Base-by-base conservation (phyloP, 305 asterid species). In the Fraxinus dipetala region DNA sequence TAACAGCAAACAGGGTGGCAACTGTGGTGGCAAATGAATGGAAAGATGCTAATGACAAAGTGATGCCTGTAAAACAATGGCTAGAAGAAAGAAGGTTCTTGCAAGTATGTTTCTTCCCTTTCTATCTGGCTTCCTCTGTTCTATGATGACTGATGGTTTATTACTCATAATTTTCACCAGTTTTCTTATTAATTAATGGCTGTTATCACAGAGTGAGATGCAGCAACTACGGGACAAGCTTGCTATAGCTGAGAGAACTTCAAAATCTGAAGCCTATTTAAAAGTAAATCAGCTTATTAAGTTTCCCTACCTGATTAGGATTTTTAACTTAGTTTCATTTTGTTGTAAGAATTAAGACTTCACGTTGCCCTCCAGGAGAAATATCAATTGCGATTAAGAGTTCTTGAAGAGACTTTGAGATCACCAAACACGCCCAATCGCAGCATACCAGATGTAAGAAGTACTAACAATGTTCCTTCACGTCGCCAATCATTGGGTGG, bases 1-100 rank as follows among this genome's bases (percentile, higher is more conserved):
- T 96, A 78, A 94, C 97, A 5, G 99, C 99, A 82, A 96, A 96
- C 83, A 92, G 99, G 90, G 99, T 96, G 83, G 99, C 99, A 45
- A 92, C 96, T 61, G 99, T 94, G 81, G 99, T 96, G 73, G 99
- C 99, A 84, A 96, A 96, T 86, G 99, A 96, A 85, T 96, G 98
- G 98, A 96, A 96, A 88, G 99, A 96, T 88, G 90, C 98, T 83
- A 96, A 90, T 86, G 99, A 96, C 87, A 96, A 94, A 90, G 99
- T 96, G 86, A 94, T 96, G 99, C 99, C 99, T 24, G 98, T 96
- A 65, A 96, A 96, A 84, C 99, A 96, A 80, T 95, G 99, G 99
- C 92, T 95, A 72, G 99, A 96, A 81, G 99, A 96, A 84, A 91
- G 99, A 90, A 94, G 97, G 84, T 89, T 91, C 87, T 83, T 94